Evolutionary conservation across 768 basidiomycete genomes (phyloP).

Genomic region (Cyathus striatus): DNA sequence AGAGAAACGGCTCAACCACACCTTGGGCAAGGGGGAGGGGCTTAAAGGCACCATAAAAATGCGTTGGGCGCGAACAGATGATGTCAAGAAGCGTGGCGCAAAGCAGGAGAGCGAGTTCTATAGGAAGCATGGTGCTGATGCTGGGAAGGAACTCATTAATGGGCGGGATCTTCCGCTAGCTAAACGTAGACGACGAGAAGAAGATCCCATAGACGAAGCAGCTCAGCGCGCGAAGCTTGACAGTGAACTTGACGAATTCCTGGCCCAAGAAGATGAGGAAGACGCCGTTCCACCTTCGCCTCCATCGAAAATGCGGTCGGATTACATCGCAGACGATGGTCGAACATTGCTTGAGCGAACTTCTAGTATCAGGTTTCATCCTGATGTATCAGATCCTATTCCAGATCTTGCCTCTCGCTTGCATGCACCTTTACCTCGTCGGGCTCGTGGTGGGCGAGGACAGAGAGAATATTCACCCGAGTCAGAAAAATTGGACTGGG

Average conservation of each 20-base stretch:
- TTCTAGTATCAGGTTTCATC: slow-evolving; percentile 36
- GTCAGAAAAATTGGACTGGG: too few relatives aligned
- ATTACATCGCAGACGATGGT: slow-evolving; percentile 49
- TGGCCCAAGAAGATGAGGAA: slow-evolving; percentile 38
- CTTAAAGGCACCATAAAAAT: slow-evolving; percentile 63
- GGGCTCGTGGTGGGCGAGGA: slow-evolving; percentile 16
- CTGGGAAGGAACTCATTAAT: slow-evolving; percentile 54
- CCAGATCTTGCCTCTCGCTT: slow-evolving; percentile 34
- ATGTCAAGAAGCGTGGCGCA: slow-evolving; percentile 77
- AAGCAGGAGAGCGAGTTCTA: slow-evolving; percentile 74
- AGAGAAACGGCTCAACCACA: slow-evolving; percentile 70
- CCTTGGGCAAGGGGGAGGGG: slow-evolving; percentile 64
- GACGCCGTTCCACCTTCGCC: slow-evolving; percentile 32
- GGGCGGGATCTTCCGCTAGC: slow-evolving; percentile 27
- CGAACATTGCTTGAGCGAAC: slow-evolving; percentile 56
- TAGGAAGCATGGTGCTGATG: slow-evolving; percentile 59
- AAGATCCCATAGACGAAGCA: slow-evolving; percentile 27
- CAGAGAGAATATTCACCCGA: too few relatives aligned
- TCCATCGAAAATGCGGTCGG: slow-evolving; percentile 64
- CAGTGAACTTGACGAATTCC: slow-evolving; percentile 65
- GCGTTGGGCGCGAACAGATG: slow-evolving; percentile 69
- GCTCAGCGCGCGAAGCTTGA: slow-evolving; percentile 43
- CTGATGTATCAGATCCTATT: slow-evolving; percentile 16
- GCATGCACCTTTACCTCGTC: slow-evolving; percentile 40
- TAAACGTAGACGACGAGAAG: slow-evolving; percentile 32